A percentile compares a stretch with the other conserved stretches of the same genome.
Evolutionary conservation across 208 protist genomes (phyloP).

Genomic region (Wallacemonas sp.): DNA sequence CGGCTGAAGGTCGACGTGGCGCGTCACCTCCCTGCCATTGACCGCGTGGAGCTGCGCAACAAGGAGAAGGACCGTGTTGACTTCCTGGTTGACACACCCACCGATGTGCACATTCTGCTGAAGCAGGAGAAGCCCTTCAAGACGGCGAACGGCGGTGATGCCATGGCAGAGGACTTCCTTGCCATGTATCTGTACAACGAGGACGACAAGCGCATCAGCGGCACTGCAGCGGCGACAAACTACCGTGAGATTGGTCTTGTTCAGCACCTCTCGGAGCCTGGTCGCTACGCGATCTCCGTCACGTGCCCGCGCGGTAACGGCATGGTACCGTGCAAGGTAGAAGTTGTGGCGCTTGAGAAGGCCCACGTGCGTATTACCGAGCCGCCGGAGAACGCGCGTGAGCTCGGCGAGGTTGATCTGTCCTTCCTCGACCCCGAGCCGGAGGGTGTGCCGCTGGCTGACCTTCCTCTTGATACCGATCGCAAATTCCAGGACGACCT

Average conservation of each 20-base stretch:
- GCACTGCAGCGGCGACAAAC: conserved; percentile 56
- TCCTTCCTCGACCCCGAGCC: conserved; percentile 67
- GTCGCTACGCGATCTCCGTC: conserved; percentile 68
- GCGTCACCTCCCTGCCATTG: conserved; percentile 62
- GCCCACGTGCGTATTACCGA: conserved; percentile 72
- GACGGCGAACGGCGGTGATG: conserved; percentile 46
- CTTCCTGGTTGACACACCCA: conserved; percentile 72
- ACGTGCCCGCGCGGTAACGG: conserved; percentile 57
- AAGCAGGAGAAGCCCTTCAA: conserved; percentile 73
- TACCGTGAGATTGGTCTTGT: conserved; percentile 77
- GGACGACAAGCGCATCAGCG: conserved; percentile 61
- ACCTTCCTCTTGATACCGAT: conserved; percentile 58
- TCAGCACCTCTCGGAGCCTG: conserved; percentile 49
- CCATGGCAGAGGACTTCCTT: conserved; percentile 75
- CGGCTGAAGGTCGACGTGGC: conserved; percentile 58
- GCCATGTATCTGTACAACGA: conserved; percentile 75
- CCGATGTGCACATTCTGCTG: conserved; percentile 74
- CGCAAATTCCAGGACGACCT: conserved; percentile 51
- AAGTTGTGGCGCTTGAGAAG: conserved; percentile 55
- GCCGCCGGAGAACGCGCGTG: conserved; percentile 58
- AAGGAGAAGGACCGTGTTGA: conserved; percentile 67
- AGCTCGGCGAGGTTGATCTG: conserved; percentile 67
- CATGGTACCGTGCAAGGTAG: conserved; percentile 62
- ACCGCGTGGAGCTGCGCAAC: conserved; percentile 55
- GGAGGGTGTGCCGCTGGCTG: conserved; percentile 61